These are phyloP conservation scores for Cnidoscolus chayamansa DNA, from an alignment of 441 rosid species.

Conservation along the genomic window DNA sequence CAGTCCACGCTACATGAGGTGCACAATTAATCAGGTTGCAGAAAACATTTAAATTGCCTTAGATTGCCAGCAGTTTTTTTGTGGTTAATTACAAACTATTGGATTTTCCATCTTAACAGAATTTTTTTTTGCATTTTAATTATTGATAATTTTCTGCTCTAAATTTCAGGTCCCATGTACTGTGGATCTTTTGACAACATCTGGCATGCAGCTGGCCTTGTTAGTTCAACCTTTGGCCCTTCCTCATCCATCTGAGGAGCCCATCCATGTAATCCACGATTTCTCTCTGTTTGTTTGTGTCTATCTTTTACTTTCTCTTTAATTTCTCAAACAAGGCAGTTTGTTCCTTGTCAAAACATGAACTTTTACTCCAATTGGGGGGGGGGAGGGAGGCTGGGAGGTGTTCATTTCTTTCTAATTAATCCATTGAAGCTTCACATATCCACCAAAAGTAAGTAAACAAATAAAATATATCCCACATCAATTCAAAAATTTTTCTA, in stretches of 20 bases:
- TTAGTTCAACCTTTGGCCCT: constrained; percentile 70
- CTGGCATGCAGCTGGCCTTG: constrained; percentile 69
- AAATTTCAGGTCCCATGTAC: constrained; percentile 64
- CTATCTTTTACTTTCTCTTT: not conserved
- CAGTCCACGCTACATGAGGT: constrained; percentile 69
- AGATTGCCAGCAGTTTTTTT: not conserved
- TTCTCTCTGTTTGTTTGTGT: constrained; percentile 2
- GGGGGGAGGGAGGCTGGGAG: not conserved
- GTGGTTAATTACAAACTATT: not conserved
- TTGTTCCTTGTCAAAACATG: not conserved
- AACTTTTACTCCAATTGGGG: not conserved
- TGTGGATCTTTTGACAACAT: constrained; percentile 59
- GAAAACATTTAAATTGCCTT: constrained; percentile 9
- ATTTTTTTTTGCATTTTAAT: not conserved
- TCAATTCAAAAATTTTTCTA: not conserved
- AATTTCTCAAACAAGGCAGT: not conserved
- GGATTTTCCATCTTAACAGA: not conserved
- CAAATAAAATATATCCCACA: not conserved
- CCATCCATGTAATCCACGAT: constrained; percentile 47
- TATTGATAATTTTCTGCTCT: too few relatives aligned
- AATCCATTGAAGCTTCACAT: not conserved
- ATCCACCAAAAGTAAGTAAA: not conserved
- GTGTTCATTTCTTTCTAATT: not conserved
- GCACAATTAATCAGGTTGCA: constrained; percentile 68
- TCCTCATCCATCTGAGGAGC: constrained; percentile 73